Conservation (phyloP, 1,139 yeast species). For the Pichia sp. region DNA sequence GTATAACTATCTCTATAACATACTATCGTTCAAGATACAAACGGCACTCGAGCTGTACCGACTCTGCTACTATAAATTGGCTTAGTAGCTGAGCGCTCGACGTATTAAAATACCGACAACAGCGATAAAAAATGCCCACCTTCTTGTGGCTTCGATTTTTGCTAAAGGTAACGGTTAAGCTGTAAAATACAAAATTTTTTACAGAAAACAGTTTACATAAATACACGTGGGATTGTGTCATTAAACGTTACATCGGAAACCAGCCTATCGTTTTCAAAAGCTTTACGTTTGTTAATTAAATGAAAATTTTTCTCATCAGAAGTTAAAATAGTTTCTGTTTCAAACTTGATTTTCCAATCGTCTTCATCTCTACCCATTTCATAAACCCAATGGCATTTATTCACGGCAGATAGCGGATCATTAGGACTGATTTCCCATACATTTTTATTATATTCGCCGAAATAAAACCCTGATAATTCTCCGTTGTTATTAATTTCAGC, state of each 20-base stretch:
- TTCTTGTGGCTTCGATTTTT: too few species aligned
- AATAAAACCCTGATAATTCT: slow-evolving; percentile 29
- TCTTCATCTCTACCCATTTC: slow-evolving; percentile 33
- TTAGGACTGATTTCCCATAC: slow-evolving; percentile 30
- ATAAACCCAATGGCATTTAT: slow-evolving; percentile 35
- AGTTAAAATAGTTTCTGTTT: slow-evolving; percentile 28
- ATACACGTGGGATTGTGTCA: slow-evolving; percentile 18
- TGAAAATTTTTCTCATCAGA: slow-evolving; percentile 26
- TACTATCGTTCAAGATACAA: too few species aligned
- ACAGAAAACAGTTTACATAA: too few species aligned
- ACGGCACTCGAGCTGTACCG: too few species aligned
- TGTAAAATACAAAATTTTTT: too few species aligned
- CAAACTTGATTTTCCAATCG: slow-evolving; percentile 33
- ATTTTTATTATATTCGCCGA: slow-evolving; percentile 34
- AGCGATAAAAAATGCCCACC: too few species aligned
- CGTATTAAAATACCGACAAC: too few species aligned
- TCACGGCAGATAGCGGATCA: slow-evolving; percentile 34
- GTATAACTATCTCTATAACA: too few species aligned
- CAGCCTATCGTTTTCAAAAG: slow-evolving; percentile 25
- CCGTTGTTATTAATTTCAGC: slow-evolving; percentile 26
- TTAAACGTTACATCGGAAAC: slow-evolving; percentile 26
- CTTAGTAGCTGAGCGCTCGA: too few species aligned
- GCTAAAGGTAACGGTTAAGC: too few species aligned
- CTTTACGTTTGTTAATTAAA: slow-evolving; percentile 23
- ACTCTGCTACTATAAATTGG: too few species aligned